Evolutionary conservation across 768 basidiomycete genomes (phyloP).

Genomic region (Postia placenta): DNA sequence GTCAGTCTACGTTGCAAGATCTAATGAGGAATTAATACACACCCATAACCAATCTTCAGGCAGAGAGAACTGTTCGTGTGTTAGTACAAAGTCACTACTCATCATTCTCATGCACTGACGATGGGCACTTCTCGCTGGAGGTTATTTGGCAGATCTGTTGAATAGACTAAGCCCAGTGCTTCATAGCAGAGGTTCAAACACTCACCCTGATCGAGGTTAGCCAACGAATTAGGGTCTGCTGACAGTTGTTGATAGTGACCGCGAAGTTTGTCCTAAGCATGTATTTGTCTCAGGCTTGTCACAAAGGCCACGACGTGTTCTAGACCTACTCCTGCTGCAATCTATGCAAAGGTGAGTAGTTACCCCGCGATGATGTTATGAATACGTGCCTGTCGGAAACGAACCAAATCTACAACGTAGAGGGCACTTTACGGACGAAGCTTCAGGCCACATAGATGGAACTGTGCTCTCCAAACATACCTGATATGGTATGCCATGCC

Average conservation of each 20-base stretch:
- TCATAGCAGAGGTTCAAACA: not conserved
- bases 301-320: not conserved
- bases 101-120: slow-evolving; percentile 40
- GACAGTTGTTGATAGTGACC: slow-evolving; percentile 92
- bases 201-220: slow-evolving; percentile 90
- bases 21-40: slow-evolving; percentile 19
- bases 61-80: slow-evolving; percentile 61
- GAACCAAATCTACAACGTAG: slow-evolving; percentile 92
- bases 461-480: slow-evolving; percentile 33
- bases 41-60: slow-evolving; percentile 97
- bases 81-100: not conserved
- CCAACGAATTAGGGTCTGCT: slow-evolving; percentile 88
- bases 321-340: slow-evolving; percentile 51
- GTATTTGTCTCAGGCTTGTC: not conserved
- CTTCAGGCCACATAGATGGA: not conserved
- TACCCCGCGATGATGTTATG: not conserved
- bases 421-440: slow-evolving; percentile 59
- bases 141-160: slow-evolving; percentile 88
- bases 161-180: not conserved
- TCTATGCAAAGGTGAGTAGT: slow-evolving; percentile 22
- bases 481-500: slow-evolving; percentile 94
- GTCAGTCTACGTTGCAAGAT: not conserved
- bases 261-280: slow-evolving; percentile 70
- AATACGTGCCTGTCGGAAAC: slow-evolving; percentile 79
- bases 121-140: slow-evolving; percentile 91